Percentiles rank a stretch among this genome's conserved stretches.
These are phyloP conservation scores for Penicillium simplicissimum DNA, from an alignment of 495 filamentous ascomycete genomes.

Conservation along the genomic window DNA sequence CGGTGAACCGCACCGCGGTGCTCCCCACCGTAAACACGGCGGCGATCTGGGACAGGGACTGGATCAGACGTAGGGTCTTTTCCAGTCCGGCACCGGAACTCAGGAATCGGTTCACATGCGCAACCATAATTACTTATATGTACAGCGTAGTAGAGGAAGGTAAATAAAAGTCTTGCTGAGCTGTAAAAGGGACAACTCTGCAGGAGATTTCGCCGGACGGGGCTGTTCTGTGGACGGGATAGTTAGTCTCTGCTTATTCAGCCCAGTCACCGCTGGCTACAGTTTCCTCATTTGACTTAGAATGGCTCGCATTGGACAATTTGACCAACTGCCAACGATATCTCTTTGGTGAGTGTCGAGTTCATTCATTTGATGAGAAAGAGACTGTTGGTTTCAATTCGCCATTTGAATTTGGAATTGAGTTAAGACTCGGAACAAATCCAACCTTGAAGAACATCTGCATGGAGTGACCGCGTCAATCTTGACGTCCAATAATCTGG, in stretches of 20 bases:
- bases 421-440: too few species aligned
- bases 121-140: conserved; percentile 13
- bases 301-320: background rate
- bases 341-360: background rate
- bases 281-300: conserved; percentile 6
- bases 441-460: too few species aligned
- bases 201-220: too few species aligned
- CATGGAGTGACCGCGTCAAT: too few species aligned
- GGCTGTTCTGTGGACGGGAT: background rate
- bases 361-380: background rate
- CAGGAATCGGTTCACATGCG: conserved; percentile 40
- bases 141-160: background rate
- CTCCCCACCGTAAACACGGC: conserved; percentile 37
- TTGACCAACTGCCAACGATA: background rate
- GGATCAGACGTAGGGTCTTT: conserved; percentile 61
- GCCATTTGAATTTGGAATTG: background rate
- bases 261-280: conserved; percentile 4
- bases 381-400: background rate
- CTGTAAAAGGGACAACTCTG: conserved; percentile 1
- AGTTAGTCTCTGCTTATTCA: conserved; percentile 23
- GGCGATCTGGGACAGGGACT: conserved; percentile 53
- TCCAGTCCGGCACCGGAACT: conserved; percentile 53
- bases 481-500: too few species aligned
- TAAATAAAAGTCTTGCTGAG: background rate
- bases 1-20: conserved; percentile 27